Evolutionary conservation across 768 basidiomycete genomes (phyloP).

Genomic region (Hirschioporus abietinus): DNA sequence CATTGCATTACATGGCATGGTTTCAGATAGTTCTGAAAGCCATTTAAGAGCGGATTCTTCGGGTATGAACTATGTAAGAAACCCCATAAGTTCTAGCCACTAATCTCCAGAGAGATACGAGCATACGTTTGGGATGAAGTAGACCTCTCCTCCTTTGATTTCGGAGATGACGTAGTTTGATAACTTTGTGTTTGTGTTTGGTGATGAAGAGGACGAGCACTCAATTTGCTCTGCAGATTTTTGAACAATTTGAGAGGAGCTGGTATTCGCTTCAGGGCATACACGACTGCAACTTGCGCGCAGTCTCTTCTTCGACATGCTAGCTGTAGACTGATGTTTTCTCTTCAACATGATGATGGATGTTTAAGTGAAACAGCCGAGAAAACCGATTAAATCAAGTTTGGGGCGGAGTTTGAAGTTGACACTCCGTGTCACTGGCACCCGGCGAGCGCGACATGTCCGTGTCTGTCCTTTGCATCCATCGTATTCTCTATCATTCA

Average conservation of each 20-base stretch:
- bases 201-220: not conserved
- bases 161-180: not conserved
- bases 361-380: not conserved
- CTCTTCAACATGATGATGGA: not conserved
- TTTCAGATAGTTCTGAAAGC: constrained; percentile 25
- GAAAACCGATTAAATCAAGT: not conserved
- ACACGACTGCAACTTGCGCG: not conserved
- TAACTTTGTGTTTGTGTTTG: not conserved
- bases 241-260: not conserved
- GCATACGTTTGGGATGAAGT: constrained; percentile 18
- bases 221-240: not conserved
- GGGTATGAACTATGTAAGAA: constrained; percentile 22
- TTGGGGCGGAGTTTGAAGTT: not conserved
- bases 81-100: not conserved
- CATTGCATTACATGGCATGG: constrained; percentile 27
- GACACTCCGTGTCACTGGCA: not conserved
- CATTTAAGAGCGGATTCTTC: constrained; percentile 21
- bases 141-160: constrained; percentile 18
- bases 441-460: no score
- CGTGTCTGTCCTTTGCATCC: no score
- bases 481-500: no score
- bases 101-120: not conserved
- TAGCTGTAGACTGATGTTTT: not conserved
- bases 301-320: not conserved
- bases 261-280: not conserved